A percentile compares a stretch with the other conserved stretches of the same genome.
These are phyloP conservation scores for Linnemannia hyalina DNA, from an alignment of 192 early-diverging fungal species.

Conservation along the genomic window DNA sequence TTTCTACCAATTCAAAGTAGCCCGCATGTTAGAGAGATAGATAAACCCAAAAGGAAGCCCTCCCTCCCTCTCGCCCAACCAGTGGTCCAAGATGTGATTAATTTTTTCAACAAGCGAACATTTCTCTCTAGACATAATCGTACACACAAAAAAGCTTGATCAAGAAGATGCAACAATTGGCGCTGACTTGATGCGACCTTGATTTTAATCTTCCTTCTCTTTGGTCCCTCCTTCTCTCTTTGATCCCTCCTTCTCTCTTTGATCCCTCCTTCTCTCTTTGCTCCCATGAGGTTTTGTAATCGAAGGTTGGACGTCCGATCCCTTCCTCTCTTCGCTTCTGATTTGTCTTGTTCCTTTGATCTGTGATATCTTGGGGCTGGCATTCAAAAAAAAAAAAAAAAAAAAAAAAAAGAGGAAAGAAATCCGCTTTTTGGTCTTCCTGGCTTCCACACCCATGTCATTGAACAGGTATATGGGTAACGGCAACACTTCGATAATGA, in stretches of 20 bases:
- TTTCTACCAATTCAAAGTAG: not conserved
- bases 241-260: not conserved
- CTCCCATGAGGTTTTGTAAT: not conserved
- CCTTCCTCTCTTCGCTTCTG: not conserved
- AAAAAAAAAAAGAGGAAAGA: not conserved
- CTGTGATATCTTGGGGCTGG: not conserved
- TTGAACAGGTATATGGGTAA: not conserved
- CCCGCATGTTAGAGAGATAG: not conserved
- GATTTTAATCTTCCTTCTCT: not conserved
- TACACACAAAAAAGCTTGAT: not conserved
- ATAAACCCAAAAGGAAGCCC: not conserved
- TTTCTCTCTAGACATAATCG: not conserved
- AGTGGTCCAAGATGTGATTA: constrained; percentile 4
- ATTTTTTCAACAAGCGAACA: not conserved
- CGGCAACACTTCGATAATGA: not conserved
- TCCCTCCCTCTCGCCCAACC: not conserved
- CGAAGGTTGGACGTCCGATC: not conserved
- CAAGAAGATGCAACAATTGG: not conserved
- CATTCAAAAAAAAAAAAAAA: not conserved
- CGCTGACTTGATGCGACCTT: not conserved
- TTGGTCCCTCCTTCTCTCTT: not conserved
- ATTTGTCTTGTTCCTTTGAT: not conserved
- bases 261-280: not conserved
- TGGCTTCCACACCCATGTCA: not conserved
- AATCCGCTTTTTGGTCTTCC: not conserved